Conservation (phyloP, 2,329 filamentous ascomycete genomes). For the Neophaeococcomyces mojaviensis region DNA sequence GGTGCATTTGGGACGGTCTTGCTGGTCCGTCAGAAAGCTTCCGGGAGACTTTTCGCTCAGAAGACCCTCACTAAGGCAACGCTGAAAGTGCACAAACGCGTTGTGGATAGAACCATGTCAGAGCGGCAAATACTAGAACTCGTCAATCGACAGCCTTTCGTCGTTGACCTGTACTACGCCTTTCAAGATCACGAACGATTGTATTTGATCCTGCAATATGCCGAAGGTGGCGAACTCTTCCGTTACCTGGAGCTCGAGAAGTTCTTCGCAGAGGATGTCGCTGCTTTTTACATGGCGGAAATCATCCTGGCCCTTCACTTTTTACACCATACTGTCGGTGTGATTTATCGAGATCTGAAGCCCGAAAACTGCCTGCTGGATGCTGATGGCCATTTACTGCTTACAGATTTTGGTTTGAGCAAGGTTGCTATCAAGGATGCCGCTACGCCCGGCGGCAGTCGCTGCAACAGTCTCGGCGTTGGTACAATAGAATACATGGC, state of each 20-base stretch:
- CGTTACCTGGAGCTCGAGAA: conserved; percentile 88
- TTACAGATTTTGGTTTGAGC: conserved; percentile 94
- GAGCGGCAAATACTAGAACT: conserved; percentile 92
- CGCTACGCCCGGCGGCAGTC: conserved; percentile 45
- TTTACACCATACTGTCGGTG: conserved; percentile 82
- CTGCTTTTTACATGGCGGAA: conserved; percentile 97
- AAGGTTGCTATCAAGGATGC: conserved; percentile 77
- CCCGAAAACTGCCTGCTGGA: conserved; percentile 96
- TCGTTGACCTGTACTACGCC: conserved; percentile 95
- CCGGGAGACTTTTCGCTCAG: conserved; percentile 87
- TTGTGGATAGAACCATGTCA: conserved; percentile 95
- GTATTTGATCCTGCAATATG: conserved; percentile 95
- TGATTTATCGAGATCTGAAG: conserved; percentile 95
- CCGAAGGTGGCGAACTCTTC: conserved; percentile 92
- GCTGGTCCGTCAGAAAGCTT: conserved; percentile 80
- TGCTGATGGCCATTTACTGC: conserved; percentile 78
- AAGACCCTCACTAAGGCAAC: conserved; percentile 99
- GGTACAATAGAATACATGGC: conserved; percentile 99
- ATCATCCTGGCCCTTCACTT: conserved; percentile 92
- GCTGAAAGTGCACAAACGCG: conserved; percentile 86
- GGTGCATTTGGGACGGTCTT: conserved; percentile 93
- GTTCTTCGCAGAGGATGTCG: conserved; percentile 85
- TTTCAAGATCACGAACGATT: conserved; percentile 98
- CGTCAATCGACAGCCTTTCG: conserved; percentile 92
- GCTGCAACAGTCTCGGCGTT: conserved; percentile 74